These are phyloP conservation scores for Haematococcus sp. DNA, from an alignment of 139 green algal genomes.

Conservation along the genomic window DNA sequence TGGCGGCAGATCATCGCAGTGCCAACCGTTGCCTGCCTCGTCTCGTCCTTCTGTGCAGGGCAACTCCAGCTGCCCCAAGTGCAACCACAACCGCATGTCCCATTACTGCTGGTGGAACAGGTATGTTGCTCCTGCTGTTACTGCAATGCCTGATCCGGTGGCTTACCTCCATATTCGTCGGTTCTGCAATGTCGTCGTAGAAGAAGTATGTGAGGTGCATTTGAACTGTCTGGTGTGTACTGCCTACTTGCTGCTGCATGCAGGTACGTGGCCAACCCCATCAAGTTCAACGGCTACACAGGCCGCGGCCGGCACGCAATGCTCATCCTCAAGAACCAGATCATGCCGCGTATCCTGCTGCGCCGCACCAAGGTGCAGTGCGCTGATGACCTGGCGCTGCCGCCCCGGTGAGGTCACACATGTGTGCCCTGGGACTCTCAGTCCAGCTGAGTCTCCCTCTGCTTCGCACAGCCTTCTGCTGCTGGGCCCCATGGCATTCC, in stretches of 20 bases:
- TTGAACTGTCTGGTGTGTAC: no score
- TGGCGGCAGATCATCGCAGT: no score
- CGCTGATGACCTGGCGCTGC: slow-evolving; percentile 88
- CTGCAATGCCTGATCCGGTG: no score
- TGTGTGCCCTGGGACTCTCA: neutral
- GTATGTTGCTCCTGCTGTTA: neutral
- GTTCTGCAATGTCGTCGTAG: no score
- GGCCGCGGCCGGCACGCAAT: slow-evolving; percentile 35
- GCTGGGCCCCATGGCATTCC: no score
- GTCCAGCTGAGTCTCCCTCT: neutral
- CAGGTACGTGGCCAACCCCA: slow-evolving; percentile 55
- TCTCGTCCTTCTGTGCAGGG: no score
- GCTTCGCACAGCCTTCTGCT: neutral
- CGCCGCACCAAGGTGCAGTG: slow-evolving; percentile 91
- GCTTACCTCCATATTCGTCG: no score
- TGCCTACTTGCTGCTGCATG: neutral
- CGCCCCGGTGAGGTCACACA: slow-evolving; percentile 52
- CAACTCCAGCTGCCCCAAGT: slow-evolving; percentile 57
- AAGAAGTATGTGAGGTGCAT: no score
- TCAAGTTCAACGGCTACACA: slow-evolving; percentile 43
- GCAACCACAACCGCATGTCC: slow-evolving; percentile 41
- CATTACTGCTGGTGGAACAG: slow-evolving; percentile 71
- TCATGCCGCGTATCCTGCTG: slow-evolving; percentile 72
- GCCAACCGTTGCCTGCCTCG: no score
- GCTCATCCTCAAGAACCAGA: slow-evolving; percentile 74